Conservation (phyloP, 2,329 filamentous ascomycete species). For the Fusarium irregulare region DNA sequence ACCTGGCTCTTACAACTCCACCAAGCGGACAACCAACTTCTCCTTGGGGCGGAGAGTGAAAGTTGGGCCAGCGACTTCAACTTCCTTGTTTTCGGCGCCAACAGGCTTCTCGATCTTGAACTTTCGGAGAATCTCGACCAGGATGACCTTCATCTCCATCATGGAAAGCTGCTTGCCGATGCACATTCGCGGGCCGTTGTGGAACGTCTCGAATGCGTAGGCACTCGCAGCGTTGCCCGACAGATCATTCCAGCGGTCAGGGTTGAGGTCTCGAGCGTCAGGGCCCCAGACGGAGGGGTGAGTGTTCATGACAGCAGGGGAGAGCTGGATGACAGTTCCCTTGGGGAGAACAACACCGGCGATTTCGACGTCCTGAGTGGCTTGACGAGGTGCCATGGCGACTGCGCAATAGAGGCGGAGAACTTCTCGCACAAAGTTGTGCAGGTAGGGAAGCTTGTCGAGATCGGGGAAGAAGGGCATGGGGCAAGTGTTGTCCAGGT, state of each 20-base stretch:
- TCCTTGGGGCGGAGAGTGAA: conserved; percentile 47
- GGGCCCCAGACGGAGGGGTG: conserved; percentile 54
- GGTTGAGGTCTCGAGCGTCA: conserved; percentile 50
- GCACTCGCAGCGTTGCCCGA: conserved; percentile 41
- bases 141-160: conserved; percentile 54
- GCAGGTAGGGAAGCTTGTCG: conserved; percentile 52
- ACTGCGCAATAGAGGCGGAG: conserved; percentile 57
- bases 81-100: conserved; percentile 25
- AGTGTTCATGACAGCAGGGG: conserved; percentile 52
- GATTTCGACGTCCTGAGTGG: conserved; percentile 50
- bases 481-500: conserved; percentile 20
- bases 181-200: conserved; percentile 53
- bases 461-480: conserved; percentile 38
- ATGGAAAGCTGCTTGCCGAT: conserved; percentile 53
- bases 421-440: conserved; percentile 58
- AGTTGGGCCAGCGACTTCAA: conserved; percentile 40
- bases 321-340: conserved; percentile 53
- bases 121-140: conserved; percentile 48
- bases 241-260: conserved; percentile 53
- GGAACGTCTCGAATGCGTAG: conserved; percentile 52
- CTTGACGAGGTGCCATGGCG: conserved; percentile 50
- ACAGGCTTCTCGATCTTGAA: conserved; percentile 47
- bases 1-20: conserved; percentile 18
- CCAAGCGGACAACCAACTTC: conserved; percentile 40
- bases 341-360: conserved; percentile 53